These are phyloP conservation scores for Cubamyces sp. DNA, from an alignment of 768 basidiomycete species.

Conservation along the genomic window DNA sequence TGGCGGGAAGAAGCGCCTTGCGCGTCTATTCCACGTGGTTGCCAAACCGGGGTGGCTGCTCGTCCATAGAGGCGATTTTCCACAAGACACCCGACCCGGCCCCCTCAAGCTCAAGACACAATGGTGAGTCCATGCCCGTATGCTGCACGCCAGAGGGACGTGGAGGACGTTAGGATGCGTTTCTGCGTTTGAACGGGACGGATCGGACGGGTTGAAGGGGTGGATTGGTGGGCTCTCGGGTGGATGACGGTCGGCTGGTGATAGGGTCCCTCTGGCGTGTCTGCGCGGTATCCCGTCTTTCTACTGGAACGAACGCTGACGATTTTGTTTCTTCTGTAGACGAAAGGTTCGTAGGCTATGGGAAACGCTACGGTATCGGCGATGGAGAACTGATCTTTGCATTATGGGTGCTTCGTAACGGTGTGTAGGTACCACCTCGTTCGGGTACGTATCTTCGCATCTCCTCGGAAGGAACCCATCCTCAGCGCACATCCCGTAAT, in stretches of 20 bases:
- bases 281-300: conserved; percentile 9
- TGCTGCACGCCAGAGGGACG: conserved; percentile 22
- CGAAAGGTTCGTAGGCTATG: conserved; percentile 72
- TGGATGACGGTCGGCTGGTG: conserved; percentile 39
- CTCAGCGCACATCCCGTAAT: conserved; percentile 8
- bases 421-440: conserved; percentile 87
- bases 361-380: conserved; percentile 11
- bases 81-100: conserved; percentile 30
- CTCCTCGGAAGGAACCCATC: not conserved
- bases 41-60: conserved; percentile 19
- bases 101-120: conserved; percentile 39
- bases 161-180: conserved; percentile 4
- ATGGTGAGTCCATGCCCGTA: conserved; percentile 49
- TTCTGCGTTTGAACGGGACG: conserved; percentile 27
- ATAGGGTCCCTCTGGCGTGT: conserved; percentile 20
- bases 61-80: conserved; percentile 20
- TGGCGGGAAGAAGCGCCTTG: not conserved
- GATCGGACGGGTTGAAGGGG: conserved; percentile 30
- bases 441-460: conserved; percentile 67
- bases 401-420: conserved; percentile 18
- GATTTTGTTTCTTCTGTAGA: conserved; percentile 48
- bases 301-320: conserved; percentile 28
- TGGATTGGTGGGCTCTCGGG: conserved; percentile 37
- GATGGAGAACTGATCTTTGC: conserved; percentile 26
- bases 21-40: conserved; percentile 25